Evolutionary conservation across 2,329 filamentous ascomycete genomes (phyloP).

Genomic region (Aplosporella prunicola): DNA sequence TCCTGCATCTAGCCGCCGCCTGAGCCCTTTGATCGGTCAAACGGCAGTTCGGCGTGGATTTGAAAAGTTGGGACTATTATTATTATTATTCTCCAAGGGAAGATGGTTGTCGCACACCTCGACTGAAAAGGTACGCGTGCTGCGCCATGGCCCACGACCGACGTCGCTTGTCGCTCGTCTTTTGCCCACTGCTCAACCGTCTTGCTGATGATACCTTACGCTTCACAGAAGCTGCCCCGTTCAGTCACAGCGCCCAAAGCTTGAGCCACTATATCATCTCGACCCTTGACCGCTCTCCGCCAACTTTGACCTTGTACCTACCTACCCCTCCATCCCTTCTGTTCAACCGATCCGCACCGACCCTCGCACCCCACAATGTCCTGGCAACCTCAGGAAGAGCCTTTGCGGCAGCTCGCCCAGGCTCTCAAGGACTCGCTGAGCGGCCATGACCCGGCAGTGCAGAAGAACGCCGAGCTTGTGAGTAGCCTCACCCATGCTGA

Average conservation of each 20-base stretch:
- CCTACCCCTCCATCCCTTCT: constrained; percentile 8
- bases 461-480: constrained; percentile 84
- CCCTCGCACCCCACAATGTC: constrained; percentile 48
- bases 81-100: constrained; percentile 7
- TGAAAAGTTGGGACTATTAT: constrained; percentile 9
- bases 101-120: constrained; percentile 9
- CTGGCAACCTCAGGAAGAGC: constrained; percentile 86
- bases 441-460: constrained; percentile 65
- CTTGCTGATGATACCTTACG: too few species aligned
- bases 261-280: constrained; percentile 10
- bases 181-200: too few species aligned
- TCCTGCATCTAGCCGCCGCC: constrained; percentile 7
- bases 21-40: constrained; percentile 4
- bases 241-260: constrained; percentile 6
- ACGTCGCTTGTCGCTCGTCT: too few species aligned
- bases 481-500: constrained; percentile 29
- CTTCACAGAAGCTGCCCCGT: constrained; percentile 2
- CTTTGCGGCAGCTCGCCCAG: constrained; percentile 76
- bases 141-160: too few species aligned
- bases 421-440: constrained; percentile 90
- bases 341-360: constrained; percentile 7
- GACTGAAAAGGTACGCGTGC: constrained; percentile 5
- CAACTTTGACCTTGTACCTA: too few species aligned
- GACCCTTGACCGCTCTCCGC: constrained; percentile 9
- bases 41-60: constrained; percentile 4